Base-by-base conservation (phyloP, 2,329 filamentous ascomycete genomes). In the Colletotrichum godetiae region DNA sequence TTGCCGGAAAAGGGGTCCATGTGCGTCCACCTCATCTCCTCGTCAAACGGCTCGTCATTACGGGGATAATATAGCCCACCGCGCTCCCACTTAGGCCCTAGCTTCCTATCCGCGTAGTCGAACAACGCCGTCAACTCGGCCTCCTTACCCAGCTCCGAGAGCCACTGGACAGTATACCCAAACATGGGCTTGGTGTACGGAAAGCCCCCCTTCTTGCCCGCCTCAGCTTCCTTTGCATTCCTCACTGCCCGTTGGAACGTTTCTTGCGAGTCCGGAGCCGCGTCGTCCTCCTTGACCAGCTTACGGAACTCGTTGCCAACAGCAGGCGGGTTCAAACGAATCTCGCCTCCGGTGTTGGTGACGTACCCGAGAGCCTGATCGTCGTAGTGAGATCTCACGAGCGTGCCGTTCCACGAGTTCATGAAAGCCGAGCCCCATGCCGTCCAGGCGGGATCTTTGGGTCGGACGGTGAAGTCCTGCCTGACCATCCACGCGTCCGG, bases 1-100 rank as follows among this genome's bases (percentile, higher is more conserved):
- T 85, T 84, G 0, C 83, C 81, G 0, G 81, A 76, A 24, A 80
- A 82, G 0, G 82, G 81, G 31, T 84, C 82, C 67, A 83, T 77
- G 53, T 76, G 73, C 1, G 72, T 78, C 75, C 78, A 78, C 6
- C 78, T 74, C 3, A 75, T 75, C 0, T 78, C 60, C 3, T 76
- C 66, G 65, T 82, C 78, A 24, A 75, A 68, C 1, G 65, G 53
- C 7, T 60, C 59, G 27, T 79, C 80, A 37, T 78, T 76, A 11
- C 80, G 74, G 1, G 77, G 76, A 57, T 84, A 84, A 63, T 78
- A 83, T 6, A 83, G 70, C 0, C 82, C 82, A 0, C 82, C 82
- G 0, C 79, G 77, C 42, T 79, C 78, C 82, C 82, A 83, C 0
- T 74, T 77, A 0, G 82, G 80, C 3, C 72, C 35, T 3, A 83